A percentile compares a stretch with the other conserved stretches of the same genome.
These are phyloP conservation scores for Fraxinus nigra DNA, from an alignment of 305 asterid species.

Conservation along the genomic window DNA sequence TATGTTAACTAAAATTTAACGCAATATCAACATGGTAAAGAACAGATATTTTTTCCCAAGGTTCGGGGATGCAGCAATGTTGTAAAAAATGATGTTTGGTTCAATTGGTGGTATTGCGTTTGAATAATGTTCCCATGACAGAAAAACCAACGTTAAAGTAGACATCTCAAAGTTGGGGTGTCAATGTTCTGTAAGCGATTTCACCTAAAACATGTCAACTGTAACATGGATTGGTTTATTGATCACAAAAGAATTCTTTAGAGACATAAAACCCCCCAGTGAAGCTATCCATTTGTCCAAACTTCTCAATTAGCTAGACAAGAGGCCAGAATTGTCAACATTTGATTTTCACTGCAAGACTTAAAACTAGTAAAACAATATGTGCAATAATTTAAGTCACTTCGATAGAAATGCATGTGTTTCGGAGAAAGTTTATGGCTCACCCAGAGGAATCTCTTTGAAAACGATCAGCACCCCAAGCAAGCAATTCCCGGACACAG, in stretches of 20 bases:
- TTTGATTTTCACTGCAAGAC: neutral
- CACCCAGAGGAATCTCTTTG: slow-evolving; percentile 80
- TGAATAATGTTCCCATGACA: neutral
- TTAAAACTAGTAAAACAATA: neutral
- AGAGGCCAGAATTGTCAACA: neutral
- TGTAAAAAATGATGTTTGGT: neutral
- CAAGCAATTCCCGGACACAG: slow-evolving; percentile 74
- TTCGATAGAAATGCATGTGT: neutral
- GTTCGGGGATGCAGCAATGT: neutral
- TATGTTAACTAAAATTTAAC: neutral
- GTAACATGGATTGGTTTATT: neutral
- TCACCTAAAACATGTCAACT: neutral
- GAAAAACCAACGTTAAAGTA: neutral
- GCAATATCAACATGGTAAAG: neutral
- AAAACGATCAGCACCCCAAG: slow-evolving; percentile 85
- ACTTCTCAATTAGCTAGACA: neutral
- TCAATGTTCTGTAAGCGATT: neutral
- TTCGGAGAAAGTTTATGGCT: slow-evolving; percentile 18
- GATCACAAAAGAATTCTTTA: slow-evolving; percentile 2
- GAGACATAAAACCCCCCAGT: neutral
- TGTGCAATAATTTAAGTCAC: neutral
- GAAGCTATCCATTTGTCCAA: neutral
- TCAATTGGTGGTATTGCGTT: neutral
- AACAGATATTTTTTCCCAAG: neutral
- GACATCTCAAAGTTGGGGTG: neutral